Conservation (phyloP, 1,284 basidiomycete species). For the Cutaneotrichosporon arboriforme region DNA sequence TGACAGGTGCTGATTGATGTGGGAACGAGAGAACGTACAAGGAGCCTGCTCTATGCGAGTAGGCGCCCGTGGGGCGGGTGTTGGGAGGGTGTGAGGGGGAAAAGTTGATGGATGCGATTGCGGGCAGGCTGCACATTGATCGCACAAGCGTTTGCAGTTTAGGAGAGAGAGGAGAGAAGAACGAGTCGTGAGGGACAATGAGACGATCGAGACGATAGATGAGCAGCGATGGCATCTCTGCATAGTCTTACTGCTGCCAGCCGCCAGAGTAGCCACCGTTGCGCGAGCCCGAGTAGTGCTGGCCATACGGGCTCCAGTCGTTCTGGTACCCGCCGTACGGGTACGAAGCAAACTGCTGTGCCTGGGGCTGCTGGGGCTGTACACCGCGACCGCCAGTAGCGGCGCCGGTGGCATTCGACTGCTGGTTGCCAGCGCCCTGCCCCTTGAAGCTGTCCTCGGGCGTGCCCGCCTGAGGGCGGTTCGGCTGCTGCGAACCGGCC, state of each 20-base stretch:
- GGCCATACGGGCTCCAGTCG: slow-evolving; percentile 33
- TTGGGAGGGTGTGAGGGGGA: not conserved
- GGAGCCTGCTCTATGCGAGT: not conserved
- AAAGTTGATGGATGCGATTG: slow-evolving; percentile 5
- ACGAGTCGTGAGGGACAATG: not conserved
- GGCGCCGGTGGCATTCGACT: slow-evolving; percentile 9
- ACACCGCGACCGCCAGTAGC: slow-evolving; percentile 12
- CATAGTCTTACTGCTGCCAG: slow-evolving; percentile 29
- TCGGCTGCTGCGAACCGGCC: slow-evolving; percentile 14
- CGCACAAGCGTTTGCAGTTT: not conserved
- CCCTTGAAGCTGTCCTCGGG: slow-evolving; percentile 44
- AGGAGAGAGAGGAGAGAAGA: not conserved
- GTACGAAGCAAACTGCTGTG: slow-evolving; percentile 27
- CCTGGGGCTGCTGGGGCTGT: slow-evolving; percentile 25
- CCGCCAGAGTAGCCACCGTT: slow-evolving; percentile 26
- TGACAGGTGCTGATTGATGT: slow-evolving; percentile 5
- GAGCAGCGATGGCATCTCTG: not conserved
- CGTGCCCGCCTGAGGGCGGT: slow-evolving; percentile 31
- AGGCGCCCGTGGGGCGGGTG: no score
- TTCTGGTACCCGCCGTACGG: slow-evolving; percentile 30
- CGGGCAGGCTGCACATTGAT: not conserved
- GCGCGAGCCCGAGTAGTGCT: slow-evolving; percentile 21
- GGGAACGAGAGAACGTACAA: slow-evolving; percentile 4
- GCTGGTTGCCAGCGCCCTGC: slow-evolving; percentile 11
- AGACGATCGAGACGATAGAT: not conserved